A percentile compares a stretch with the other conserved stretches of the same genome.
These are phyloP conservation scores for Cytospora mali DNA, from an alignment of 2,329 filamentous ascomycete genomes.

Conservation along the genomic window DNA sequence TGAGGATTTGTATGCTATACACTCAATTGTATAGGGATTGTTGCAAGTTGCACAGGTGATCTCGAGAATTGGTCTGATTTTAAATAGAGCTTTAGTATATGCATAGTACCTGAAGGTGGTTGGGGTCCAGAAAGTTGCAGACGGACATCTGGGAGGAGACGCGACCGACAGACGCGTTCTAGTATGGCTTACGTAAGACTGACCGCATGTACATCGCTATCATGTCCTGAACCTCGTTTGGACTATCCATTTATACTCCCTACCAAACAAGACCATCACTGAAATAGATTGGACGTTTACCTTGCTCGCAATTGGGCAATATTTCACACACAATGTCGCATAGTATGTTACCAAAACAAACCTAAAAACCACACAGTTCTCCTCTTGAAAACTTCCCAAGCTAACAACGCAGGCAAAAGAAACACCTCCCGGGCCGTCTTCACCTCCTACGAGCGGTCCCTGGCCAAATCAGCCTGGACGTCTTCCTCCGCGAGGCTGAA, in stretches of 20 bases:
- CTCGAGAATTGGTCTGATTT: not conserved
- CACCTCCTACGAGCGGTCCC: conserved; percentile 84
- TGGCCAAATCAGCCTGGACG: conserved; percentile 82
- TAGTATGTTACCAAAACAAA: conserved; percentile 44
- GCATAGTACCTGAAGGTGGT: not conserved
- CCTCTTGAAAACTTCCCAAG: conserved; percentile 12
- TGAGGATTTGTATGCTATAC: not conserved
- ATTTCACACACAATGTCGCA: conserved; percentile 41
- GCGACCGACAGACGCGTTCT: not conserved
- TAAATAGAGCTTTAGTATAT: not conserved
- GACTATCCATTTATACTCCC: no score
- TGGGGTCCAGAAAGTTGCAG: not conserved
- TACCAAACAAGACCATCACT: not conserved
- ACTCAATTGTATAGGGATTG: not conserved
- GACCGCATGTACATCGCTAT: not conserved
- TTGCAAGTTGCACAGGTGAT: not conserved
- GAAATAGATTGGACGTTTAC: not conserved
- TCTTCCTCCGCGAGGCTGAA: conserved; percentile 80
- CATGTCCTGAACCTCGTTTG: no score
- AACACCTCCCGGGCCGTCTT: conserved; percentile 94
- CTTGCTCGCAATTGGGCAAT: not conserved
- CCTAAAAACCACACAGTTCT: not conserved
- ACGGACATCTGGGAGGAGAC: no score
- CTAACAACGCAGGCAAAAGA: conserved; percentile 64
- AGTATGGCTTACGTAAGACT: not conserved